Conservation (phyloP, 2,329 filamentous ascomycete species). For the Incumbomyces delicatus region DNA sequence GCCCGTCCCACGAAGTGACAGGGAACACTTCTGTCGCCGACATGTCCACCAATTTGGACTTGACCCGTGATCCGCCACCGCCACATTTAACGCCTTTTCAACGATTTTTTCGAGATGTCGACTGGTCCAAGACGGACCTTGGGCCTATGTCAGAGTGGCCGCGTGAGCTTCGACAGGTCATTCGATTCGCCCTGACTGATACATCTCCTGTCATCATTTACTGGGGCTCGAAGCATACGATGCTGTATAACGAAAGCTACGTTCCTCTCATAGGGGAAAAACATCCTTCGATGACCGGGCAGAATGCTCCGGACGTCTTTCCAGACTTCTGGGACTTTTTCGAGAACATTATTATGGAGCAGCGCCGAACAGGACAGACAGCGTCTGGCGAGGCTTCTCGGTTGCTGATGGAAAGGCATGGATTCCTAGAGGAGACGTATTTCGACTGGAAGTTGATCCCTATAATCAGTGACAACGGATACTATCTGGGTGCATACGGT, state of each 20-base stretch:
- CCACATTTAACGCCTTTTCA: conserved; percentile 2
- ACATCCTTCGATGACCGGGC: conserved; percentile 28
- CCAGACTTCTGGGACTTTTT: conserved; percentile 29
- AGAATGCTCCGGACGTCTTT: conserved; percentile 32
- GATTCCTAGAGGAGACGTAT: conserved; percentile 39
- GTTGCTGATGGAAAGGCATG: conserved; percentile 38
- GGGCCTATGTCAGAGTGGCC: conserved; percentile 41
- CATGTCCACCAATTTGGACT: conserved; percentile 5
- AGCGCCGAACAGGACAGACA: conserved; percentile 25
- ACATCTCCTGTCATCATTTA: conserved; percentile 32
- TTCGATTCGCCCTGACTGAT: conserved; percentile 37
- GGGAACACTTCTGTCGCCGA: no score
- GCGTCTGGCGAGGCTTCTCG: conserved; percentile 36
- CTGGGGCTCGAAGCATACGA: conserved; percentile 25
- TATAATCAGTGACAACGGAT: conserved; percentile 32
- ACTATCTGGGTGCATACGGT: conserved; percentile 40
- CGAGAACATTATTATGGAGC: conserved; percentile 31
- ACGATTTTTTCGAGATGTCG: conserved; percentile 1
- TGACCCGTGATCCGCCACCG: conserved; percentile 1
- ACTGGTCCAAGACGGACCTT: conserved; percentile 22
- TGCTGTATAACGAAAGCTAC: conserved; percentile 31
- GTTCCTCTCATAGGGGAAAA: conserved; percentile 24
- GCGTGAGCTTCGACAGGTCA: conserved; percentile 37
- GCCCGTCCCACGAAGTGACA: no score
- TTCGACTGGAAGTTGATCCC: conserved; percentile 42